Evolutionary conservation across 331 rosid genomes (phyloP), one percentile per base, ranked within the genome.

Genomic region (Arachis monticola): DNA sequence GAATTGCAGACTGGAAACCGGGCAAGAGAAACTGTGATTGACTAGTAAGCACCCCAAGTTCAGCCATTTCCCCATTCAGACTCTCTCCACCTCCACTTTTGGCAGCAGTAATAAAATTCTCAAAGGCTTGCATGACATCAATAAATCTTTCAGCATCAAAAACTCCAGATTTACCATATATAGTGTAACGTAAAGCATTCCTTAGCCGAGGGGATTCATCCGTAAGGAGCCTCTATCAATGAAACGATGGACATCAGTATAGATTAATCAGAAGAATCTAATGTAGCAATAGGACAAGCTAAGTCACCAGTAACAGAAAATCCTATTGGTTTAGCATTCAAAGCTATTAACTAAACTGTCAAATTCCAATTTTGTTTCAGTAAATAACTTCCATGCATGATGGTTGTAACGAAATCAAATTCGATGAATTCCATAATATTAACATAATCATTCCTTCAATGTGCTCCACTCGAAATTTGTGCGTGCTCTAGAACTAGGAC

Each of bases 41-140:
- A 61, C 80, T 75, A 51, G 84, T 74, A 76, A 87, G 69, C 72
- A 88, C 17, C 45, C 97, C 97, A 77, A 94, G 97, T 61, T 79
- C 96, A 74, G 99, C 99, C 99, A 94, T 94, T 67, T 63, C 73
- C 56, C 99, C 99, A 64, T 86, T 92, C 82, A 94, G 58, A 63
- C 48, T 45, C 87, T 90, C 96, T 57, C 99, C 99, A 63, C 99
- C 99, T 57, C 99, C 97, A 88, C 99, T 94, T 92, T 92, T 94
- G 74, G 99, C 97, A 9, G 99, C 99, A 27, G 97, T 90, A 76
- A 92, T 92, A 82, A 94, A 94, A 86, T 79, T 92, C 73, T 94
- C 99, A 12, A 94, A 94, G 73, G 99, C 97, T 92, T 92, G 99
- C 99, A 94, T 94, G 73, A 94, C 96, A 87, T 92, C 99, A 77